Percentiles rank a stretch among this genome's conserved stretches.
Conservation (phyloP, 225 moss, liverwort and hornwort genomes). For the Pseudisothecium myosuroides region DNA sequence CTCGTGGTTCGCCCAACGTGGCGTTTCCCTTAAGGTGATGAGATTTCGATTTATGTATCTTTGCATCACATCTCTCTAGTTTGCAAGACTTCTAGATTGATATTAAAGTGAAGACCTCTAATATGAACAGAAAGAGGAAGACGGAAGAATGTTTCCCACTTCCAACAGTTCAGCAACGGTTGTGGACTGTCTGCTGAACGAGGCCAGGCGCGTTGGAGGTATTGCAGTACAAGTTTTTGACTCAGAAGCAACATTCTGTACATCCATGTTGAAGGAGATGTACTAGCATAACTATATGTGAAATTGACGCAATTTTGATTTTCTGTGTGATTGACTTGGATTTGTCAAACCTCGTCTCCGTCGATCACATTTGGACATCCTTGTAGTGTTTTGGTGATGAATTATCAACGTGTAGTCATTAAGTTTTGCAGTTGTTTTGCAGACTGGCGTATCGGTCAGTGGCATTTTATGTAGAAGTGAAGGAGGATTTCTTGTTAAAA, state of each 20-base stretch:
- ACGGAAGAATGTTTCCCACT: constrained; percentile 90
- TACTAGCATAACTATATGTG: background rate
- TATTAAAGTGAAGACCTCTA: background rate
- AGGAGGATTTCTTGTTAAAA: constrained; percentile 35
- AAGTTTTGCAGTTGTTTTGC: constrained; percentile 58
- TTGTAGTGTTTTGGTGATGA: background rate
- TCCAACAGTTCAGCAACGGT: constrained; percentile 75
- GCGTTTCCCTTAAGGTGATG: constrained; percentile 67
- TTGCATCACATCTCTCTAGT: background rate
- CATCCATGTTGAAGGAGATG: background rate
- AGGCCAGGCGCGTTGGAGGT: constrained; percentile 71
- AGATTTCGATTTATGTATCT: background rate
- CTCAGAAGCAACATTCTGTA: background rate
- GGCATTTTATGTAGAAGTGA: constrained; percentile 22
- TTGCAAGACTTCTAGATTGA: background rate
- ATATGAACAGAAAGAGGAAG: constrained; percentile 60
- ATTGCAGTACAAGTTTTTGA: background rate
- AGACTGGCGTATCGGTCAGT: constrained; percentile 54
- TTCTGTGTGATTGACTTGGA: background rate
- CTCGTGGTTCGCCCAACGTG: constrained; percentile 65
- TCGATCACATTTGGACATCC: background rate
- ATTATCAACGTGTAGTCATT: constrained; percentile 3
- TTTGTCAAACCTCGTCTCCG: background rate
- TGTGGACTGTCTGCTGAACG: constrained; percentile 69
- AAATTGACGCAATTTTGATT: background rate